Evolutionary conservation across 352 stramenopile genomes (phyloP).

Genomic region (Plasmopara muralis): DNA sequence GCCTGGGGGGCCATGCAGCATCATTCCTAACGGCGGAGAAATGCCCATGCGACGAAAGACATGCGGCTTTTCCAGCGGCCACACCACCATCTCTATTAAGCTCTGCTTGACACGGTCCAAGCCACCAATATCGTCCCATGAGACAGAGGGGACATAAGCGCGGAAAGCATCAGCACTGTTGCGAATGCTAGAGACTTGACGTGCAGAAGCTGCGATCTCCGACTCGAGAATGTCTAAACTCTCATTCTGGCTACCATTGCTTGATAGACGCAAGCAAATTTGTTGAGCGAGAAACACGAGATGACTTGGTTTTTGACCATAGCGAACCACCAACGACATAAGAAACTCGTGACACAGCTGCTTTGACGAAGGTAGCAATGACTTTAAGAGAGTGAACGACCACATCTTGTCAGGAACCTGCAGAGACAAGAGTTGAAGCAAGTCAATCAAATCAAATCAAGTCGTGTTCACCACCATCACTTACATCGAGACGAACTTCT

Average conservation of each 20-base stretch:
- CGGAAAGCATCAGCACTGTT: conserved; percentile 29
- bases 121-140: conserved; percentile 72
- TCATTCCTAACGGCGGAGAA: conserved; percentile 62
- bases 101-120: conserved; percentile 64
- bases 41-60: conserved; percentile 81
- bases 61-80: conserved; percentile 72
- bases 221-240: conserved; percentile 23
- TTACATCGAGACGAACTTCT: conserved; percentile 64
- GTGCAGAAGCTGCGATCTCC: conserved; percentile 39
- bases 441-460: neutral
- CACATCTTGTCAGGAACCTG: conserved; percentile 59
- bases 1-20: conserved; percentile 71
- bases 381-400: conserved; percentile 39
- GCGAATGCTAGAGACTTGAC: conserved; percentile 35
- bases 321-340: conserved; percentile 55
- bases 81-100: conserved; percentile 81
- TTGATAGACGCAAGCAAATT: conserved; percentile 21
- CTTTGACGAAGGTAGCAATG: conserved; percentile 29
- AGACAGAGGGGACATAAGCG: conserved; percentile 52
- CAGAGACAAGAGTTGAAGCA: neutral
- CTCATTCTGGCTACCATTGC: conserved; percentile 2
- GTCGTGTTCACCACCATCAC: conserved; percentile 2
- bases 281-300: conserved; percentile 49
- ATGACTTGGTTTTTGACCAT: conserved; percentile 73
- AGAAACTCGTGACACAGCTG: conserved; percentile 42